A percentile compares a stretch with the other conserved stretches of the same genome.
Conservation (phyloP, 2,329 filamentous ascomycete genomes). For the Microcyclospora tardicrescens region DNA sequence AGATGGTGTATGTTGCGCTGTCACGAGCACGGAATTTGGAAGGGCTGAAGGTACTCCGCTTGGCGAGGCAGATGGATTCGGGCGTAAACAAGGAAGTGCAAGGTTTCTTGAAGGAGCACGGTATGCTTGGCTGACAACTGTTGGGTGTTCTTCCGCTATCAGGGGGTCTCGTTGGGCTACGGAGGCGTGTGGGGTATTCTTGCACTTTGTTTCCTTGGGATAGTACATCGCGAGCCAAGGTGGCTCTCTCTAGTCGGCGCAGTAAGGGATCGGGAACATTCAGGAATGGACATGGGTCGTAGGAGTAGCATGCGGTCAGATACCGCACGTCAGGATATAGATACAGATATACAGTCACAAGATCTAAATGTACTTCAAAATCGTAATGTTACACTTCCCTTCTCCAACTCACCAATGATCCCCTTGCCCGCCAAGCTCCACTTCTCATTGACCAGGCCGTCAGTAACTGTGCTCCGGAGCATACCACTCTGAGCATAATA, state of each 20-base stretch:
- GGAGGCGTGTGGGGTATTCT: too few species aligned
- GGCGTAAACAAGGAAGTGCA: conserved; percentile 1
- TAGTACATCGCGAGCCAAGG: too few species aligned
- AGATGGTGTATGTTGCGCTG: conserved; percentile 52
- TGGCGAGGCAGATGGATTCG: neutral
- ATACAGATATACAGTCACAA: neutral
- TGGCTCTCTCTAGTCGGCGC: too few species aligned
- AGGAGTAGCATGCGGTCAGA: too few species aligned
- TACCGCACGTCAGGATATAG: neutral
- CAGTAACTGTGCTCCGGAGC: conserved; percentile 55
- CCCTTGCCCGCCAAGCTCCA: conserved; percentile 75
- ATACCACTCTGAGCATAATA: conserved; percentile 86
- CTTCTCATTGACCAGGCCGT: conserved; percentile 61
- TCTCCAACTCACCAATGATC: conserved; percentile 75
- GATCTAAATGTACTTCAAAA: conserved; percentile 11
- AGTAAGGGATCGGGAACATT: too few species aligned
- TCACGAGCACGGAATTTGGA: conserved; percentile 41
- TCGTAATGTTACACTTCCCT: conserved; percentile 39
- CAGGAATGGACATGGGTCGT: too few species aligned
- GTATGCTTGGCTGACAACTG: conserved; percentile 2
- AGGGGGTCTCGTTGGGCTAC: too few species aligned
- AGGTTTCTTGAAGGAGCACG: conserved; percentile 1
- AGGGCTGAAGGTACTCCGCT: conserved; percentile 33
- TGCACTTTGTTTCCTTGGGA: too few species aligned
- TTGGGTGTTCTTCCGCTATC: too few species aligned